These are phyloP conservation scores for Anisogramma anomala DNA, from an alignment of 2,329 filamentous ascomycete species.

Conservation along the genomic window DNA sequence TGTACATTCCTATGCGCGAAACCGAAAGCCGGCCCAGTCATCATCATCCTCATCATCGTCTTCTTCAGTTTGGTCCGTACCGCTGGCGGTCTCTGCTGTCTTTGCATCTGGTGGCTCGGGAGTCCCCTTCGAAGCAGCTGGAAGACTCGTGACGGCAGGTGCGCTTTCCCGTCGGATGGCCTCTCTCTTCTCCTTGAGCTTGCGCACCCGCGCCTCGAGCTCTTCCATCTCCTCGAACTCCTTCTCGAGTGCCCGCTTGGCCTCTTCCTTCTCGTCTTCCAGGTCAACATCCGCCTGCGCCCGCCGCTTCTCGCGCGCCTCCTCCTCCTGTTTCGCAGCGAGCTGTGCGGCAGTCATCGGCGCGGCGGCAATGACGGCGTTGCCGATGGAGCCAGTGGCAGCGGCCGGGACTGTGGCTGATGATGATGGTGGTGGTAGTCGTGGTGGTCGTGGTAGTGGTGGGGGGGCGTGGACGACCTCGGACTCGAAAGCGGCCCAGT, in stretches of 20 bases:
- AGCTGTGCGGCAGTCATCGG: constrained; percentile 55
- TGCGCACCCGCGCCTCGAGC: constrained; percentile 58
- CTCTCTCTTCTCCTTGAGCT: constrained; percentile 60
- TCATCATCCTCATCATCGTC: constrained; percentile 37
- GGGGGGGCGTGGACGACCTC: constrained; percentile 49
- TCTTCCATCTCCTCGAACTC: constrained; percentile 78
- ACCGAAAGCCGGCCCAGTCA: constrained; percentile 51
- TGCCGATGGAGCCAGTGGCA: constrained; percentile 24
- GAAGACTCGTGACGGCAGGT: constrained; percentile 10
- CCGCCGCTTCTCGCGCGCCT: constrained; percentile 39
- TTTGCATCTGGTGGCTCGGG: background rate
- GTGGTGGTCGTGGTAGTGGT: too few relatives aligned
- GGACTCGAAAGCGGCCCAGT: constrained; percentile 80
- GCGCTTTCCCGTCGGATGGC: constrained; percentile 39
- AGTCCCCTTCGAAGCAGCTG: background rate
- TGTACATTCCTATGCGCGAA: constrained; percentile 21
- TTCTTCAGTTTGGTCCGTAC: constrained; percentile 22
- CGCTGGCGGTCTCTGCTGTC: constrained; percentile 2
- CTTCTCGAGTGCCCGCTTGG: constrained; percentile 57
- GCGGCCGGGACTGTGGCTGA: constrained; percentile 11
- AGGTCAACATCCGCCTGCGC: constrained; percentile 43
- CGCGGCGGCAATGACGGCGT: constrained; percentile 56
- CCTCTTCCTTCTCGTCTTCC: constrained; percentile 64
- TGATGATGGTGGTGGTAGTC: constrained; percentile 24
- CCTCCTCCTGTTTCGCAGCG: constrained; percentile 39